Evolutionary conservation across 139 green algal genomes (phyloP).

Genomic region (Edaphochlamys debaryana): DNA sequence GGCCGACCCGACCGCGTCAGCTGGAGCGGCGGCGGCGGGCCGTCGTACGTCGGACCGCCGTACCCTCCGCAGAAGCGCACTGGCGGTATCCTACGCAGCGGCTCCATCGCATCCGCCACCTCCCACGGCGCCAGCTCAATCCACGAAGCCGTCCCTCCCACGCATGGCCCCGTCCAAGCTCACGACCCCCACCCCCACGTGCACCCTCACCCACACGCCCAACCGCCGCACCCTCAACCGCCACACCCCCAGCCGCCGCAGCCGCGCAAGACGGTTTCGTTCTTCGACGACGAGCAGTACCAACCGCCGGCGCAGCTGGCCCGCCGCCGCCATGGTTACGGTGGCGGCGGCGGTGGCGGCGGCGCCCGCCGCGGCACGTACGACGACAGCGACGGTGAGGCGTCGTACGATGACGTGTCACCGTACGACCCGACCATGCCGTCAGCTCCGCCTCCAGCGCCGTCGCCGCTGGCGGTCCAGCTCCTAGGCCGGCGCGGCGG

Average conservation of each 20-base stretch:
- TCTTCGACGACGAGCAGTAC: conserved; percentile 40
- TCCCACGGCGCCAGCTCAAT: conserved; percentile 2
- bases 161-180: background rate
- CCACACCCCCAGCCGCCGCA: background rate
- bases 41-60: background rate
- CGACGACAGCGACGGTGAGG: too few species aligned
- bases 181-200: background rate
- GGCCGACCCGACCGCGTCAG: too few species aligned
- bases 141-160: background rate
- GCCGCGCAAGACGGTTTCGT: conserved; percentile 26
- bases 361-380: too few species aligned
- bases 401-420: too few species aligned
- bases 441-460: too few species aligned
- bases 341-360: too few species aligned
- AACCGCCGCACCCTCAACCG: background rate
- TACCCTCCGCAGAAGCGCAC: too few species aligned
- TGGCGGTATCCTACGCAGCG: conserved; percentile 27
- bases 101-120: conserved; percentile 8
- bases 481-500: too few species aligned
- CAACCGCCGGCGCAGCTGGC: background rate
- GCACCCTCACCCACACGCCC: too few species aligned
- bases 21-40: conserved; percentile 1
- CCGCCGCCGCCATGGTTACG: background rate
- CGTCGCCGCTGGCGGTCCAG: too few species aligned
- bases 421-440: background rate